Conservation (phyloP, 208 protist species). For the Leishmania braziliensis region DNA sequence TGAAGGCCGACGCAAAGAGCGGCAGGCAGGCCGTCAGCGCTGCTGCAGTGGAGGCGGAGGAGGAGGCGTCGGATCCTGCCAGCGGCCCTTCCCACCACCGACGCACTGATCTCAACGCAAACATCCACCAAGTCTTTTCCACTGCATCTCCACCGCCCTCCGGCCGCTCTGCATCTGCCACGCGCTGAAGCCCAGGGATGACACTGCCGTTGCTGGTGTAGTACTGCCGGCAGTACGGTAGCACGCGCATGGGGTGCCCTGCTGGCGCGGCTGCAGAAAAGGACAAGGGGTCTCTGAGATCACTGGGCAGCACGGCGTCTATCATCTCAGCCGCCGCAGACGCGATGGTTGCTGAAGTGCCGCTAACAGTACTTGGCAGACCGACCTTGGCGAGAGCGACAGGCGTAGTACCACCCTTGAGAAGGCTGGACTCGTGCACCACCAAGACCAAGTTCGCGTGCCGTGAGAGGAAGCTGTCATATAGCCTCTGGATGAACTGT, state of each 20-base stretch:
- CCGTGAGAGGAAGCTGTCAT: conserved; percentile 61
- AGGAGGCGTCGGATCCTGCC: neutral
- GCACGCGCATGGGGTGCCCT: conserved; percentile 30
- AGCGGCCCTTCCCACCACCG: neutral
- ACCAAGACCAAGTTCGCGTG: conserved; percentile 83
- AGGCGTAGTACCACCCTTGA: conserved; percentile 53
- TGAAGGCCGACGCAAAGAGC: conserved; percentile 27
- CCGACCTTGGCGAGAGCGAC: conserved; percentile 20
- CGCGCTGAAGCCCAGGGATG: conserved; percentile 2
- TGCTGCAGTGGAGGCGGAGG: neutral
- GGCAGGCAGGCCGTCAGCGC: conserved; percentile 7
- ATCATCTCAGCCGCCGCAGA: conserved; percentile 23
- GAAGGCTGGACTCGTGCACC: conserved; percentile 70
- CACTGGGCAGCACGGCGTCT: conserved; percentile 25
- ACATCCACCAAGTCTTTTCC: neutral
- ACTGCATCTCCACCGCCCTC: neutral
- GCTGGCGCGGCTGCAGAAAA: neutral
- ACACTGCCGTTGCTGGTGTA: conserved; percentile 29
- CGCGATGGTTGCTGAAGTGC: conserved; percentile 5
- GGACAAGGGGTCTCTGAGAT: conserved; percentile 9
- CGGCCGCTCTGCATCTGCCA: neutral
- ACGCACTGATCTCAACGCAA: neutral
- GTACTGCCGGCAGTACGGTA: conserved; percentile 48
- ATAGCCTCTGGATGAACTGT: conserved; percentile 56
- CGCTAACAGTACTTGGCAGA: neutral